Base-by-base conservation (phyloP, 2,329 filamentous ascomycete genomes). In the Cladosporium oxysporum region DNA sequence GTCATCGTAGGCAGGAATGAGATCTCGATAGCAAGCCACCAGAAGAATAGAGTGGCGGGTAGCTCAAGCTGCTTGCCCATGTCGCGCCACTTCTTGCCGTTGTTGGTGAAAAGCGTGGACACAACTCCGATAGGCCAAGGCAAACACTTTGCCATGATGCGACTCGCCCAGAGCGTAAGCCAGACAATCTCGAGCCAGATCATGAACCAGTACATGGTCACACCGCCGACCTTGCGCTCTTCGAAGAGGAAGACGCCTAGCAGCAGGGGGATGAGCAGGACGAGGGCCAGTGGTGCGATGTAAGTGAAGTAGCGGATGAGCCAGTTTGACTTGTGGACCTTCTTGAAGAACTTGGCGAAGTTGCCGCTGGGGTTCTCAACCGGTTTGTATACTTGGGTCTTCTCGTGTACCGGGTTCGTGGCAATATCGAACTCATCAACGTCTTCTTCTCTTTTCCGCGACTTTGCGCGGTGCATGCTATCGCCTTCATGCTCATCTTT, bases 131-230 rank as follows among this genome's bases (percentile, higher is more conserved):
- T 84, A 0, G 85, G 82, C 71, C 82, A 86, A 0, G 89, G 89
- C 11, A 91, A 81, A 62, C 81, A 83, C 77, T 90, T 90, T 8
- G 88, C 85, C 16, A 89, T 79, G 58, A 91, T 84, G 78, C 68
- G 67, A 35, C 87, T 90, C 23, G 90, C 89, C 94, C 94, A 98
- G 0, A 97, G 83, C 0, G 92, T 92, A 69, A 94, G 83, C 94
- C 94, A 98, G 29, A 97, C 85, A 50, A 97, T 92, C 77, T 97
- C 91, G 21, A 97, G 84, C 94, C 94, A 98, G 68, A 97, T 92
- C 33, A 91, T 91, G 75, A 98, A 97, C 94, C 94, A 98, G 67
- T 92, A 81, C 53, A 97, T 81, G 68, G 87, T 75, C 0, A 97
- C 92, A 23, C 90, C 92, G 0, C 92, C 92, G 2, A 90, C 85